Evolutionary conservation across 345 rosid genomes (phyloP).

Genomic region (Pugionium cornutum): DNA sequence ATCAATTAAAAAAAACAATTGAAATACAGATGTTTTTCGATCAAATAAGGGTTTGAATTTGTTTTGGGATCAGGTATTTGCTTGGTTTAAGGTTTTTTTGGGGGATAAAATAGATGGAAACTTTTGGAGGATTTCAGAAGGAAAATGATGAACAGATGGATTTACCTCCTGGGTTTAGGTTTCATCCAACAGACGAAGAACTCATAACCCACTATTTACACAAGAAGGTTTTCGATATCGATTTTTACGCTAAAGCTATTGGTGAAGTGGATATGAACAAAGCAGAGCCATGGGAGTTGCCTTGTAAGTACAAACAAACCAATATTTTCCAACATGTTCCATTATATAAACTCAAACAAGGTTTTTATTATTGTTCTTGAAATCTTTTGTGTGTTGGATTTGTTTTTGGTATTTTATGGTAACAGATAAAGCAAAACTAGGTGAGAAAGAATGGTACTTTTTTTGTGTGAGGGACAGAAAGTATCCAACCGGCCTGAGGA

Average conservation of each 20-base stretch:
- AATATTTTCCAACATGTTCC: neutral
- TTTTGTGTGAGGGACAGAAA: slow-evolving; percentile 89
- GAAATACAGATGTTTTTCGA: slow-evolving; percentile 13
- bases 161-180: slow-evolving; percentile 89
- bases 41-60: slow-evolving; percentile 21
- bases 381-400: neutral
- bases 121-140: slow-evolving; percentile 43
- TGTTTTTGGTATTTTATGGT: slow-evolving; percentile 11
- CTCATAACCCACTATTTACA: slow-evolving; percentile 77
- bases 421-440: slow-evolving; percentile 93
- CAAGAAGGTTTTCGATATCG: slow-evolving; percentile 62
- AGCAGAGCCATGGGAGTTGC: slow-evolving; percentile 98
- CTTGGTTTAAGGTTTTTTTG: slow-evolving; percentile 38
- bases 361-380: slow-evolving; percentile 1
- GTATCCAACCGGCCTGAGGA: slow-evolving; percentile 86
- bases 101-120: slow-evolving; percentile 45
- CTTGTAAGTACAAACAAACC: slow-evolving; percentile 53
- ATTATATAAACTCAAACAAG: no score
- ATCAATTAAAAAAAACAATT: slow-evolving; percentile 3
- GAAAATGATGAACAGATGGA: slow-evolving; percentile 68
- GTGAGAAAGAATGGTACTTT: slow-evolving; percentile 94
- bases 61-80: slow-evolving; percentile 28
- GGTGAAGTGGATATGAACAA: slow-evolving; percentile 95
- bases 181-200: slow-evolving; percentile 97
- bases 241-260: slow-evolving; percentile 69